These are phyloP conservation scores for Wickerhamomyces alni DNA, from an alignment of 805 yeast species.

Conservation along the genomic window DNA sequence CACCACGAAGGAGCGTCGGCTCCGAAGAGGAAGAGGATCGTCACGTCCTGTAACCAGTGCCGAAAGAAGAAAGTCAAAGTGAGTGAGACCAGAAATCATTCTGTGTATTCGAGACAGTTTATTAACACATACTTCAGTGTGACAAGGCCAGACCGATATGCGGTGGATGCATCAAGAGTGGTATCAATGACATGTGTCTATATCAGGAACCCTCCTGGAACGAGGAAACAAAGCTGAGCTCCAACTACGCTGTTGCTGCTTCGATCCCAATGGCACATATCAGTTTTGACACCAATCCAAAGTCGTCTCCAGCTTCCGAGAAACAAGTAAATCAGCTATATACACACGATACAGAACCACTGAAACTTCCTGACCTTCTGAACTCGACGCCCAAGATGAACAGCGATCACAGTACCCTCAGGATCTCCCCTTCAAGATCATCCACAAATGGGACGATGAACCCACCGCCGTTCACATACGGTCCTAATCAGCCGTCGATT, in stretches of 20 bases:
- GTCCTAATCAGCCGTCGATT: neutral
- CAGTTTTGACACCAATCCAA: neutral
- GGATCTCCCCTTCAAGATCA: too few species aligned
- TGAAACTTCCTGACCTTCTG: too few species aligned
- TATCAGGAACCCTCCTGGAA: conserved; percentile 56
- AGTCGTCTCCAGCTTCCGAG: neutral
- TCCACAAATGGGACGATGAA: neutral
- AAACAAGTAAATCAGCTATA: conserved; percentile 1
- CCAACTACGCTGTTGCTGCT: conserved; percentile 19
- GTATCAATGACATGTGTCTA: conserved; percentile 40
- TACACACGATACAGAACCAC: too few species aligned
- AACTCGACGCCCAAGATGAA: too few species aligned
- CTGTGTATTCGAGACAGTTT: too few species aligned
- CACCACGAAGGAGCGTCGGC: conserved; percentile 12
- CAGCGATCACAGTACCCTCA: too few species aligned
- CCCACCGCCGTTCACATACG: neutral
- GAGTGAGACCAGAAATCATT: too few species aligned
- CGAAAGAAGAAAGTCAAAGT: conserved; percentile 19
- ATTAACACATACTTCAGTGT: conserved; percentile 20
- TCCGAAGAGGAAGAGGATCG: conserved; percentile 17
- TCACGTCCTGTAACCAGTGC: conserved; percentile 22
- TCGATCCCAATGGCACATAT: conserved; percentile 21
- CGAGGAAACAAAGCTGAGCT: conserved; percentile 26
- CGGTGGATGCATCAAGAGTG: conserved; percentile 44
- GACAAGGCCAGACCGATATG: conserved; percentile 47